A percentile compares a stretch with the other conserved stretches of the same genome.
phyloP scores from a whole-genome alignment of 306 rosid genomes.

The Parietaria judaica region DNA sequence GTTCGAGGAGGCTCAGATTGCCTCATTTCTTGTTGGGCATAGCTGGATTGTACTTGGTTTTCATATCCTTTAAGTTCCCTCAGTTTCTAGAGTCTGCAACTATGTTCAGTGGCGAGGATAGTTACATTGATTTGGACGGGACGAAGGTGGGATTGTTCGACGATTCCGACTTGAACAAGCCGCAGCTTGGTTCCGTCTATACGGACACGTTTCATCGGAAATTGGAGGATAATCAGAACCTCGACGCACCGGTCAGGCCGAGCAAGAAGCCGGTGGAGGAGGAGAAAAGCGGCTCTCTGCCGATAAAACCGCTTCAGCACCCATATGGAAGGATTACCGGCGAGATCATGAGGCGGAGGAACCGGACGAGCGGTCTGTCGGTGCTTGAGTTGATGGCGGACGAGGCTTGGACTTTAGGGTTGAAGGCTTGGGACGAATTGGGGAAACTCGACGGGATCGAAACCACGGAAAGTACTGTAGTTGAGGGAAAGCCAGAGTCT shows the following conservation, averaged over 20 bases:
- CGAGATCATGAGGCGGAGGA: slow-evolving; percentile 39
- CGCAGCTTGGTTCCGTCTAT: slow-evolving; percentile 52
- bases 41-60: slow-evolving; percentile 68
- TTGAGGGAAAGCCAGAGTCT: slow-evolving; percentile 57
- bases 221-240: slow-evolving; percentile 53
- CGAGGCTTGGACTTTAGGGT: slow-evolving; percentile 88
- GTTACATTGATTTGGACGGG: slow-evolving; percentile 35
- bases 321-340: slow-evolving; percentile 70
- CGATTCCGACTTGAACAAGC: slow-evolving; percentile 53
- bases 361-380: slow-evolving; percentile 45
- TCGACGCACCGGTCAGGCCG: slow-evolving; percentile 60
- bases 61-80: slow-evolving; percentile 68
- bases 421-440: slow-evolving; percentile 62
- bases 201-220: slow-evolving; percentile 69
- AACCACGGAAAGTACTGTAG: slow-evolving; percentile 37
- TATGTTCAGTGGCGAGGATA: slow-evolving; percentile 68
- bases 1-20: slow-evolving; percentile 57
- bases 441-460: slow-evolving; percentile 43
- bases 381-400: slow-evolving; percentile 90
- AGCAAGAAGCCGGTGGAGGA: slow-evolving; percentile 58
- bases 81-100: slow-evolving; percentile 51
- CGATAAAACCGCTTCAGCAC: slow-evolving; percentile 32
- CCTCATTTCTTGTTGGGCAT: slow-evolving; percentile 63
- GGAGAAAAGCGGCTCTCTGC: slow-evolving; percentile 29
- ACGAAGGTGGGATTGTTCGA: slow-evolving; percentile 23